Evolutionary conservation across 164 flowering plant genomes (phyloP), one percentile per base, ranked within the genome.

Genomic region (Litsea cubeba): DNA sequence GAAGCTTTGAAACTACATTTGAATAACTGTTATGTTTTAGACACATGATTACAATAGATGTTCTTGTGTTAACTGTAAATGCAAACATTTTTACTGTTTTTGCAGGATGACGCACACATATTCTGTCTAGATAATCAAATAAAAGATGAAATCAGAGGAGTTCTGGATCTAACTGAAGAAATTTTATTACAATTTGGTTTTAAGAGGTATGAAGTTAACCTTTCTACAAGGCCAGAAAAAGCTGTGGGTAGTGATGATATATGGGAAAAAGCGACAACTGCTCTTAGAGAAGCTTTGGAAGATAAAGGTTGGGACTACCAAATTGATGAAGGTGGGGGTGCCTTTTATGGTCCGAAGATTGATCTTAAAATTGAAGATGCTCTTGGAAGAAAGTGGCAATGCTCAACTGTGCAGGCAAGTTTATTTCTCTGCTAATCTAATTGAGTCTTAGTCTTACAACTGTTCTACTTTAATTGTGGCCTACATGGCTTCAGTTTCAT

Each of bases 291-390:
- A 81, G 99, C 99, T 66, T 85, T 95, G 76, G 88, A 89, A 81
- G 90, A 86, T 75, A 95, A 95, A 72, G 97, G 97, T 10, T 95
- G 99, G 99, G 84, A 82, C 76, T 93, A 91, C 79, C 83, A 90
- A 77, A 78, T 89, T 67, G 99, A 95, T 88, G 98, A 91, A 75
- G 98, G 99, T 76, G 99, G 98, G 25, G 98, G 99, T 76, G 99
- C 99, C 60, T 95, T 95, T 81, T 95, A 95, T 80, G 99, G 99
- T 65, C 99, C 98, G 68, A 95, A 95, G 83, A 95, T 95, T 80
- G 99, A 95, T 87, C 90, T 95, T 71, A 95, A 93, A 81, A 93
- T 95, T 75, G 98, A 93, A 84, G 99, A 95, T 84, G 99, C 99
- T 74, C 89, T 95, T 71, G 98, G 98, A 80, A 91, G 98, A 81